phyloP scores from a whole-genome alignment of 1,139 yeast genomes.

The Wickerhamomyces sp. region DNA sequence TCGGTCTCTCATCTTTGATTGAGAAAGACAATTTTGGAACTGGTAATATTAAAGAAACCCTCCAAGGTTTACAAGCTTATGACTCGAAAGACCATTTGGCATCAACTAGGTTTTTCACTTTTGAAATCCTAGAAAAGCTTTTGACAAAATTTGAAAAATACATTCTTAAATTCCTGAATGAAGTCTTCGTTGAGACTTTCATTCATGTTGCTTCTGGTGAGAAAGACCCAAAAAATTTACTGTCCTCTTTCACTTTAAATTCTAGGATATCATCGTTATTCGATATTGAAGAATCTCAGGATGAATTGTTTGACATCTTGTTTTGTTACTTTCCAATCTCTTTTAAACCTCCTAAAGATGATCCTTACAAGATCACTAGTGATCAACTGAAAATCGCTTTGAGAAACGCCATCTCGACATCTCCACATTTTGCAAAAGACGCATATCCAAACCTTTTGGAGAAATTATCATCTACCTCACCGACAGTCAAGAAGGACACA shows the following conservation, averaged over 20 bases:
- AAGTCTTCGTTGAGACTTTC: slow-evolving; percentile 49
- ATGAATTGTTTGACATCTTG: slow-evolving; percentile 77
- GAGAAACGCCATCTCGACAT: slow-evolving; percentile 56
- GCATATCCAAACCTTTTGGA: slow-evolving; percentile 75
- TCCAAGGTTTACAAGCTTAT: slow-evolving; percentile 41
- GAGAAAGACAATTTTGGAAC: slow-evolving; percentile 41
- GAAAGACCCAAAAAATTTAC: slow-evolving; percentile 86
- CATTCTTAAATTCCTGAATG: slow-evolving; percentile 25
- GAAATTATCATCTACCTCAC: slow-evolving; percentile 79
- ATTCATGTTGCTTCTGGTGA: slow-evolving; percentile 76
- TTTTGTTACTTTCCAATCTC: slow-evolving; percentile 97
- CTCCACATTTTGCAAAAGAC: slow-evolving; percentile 62
- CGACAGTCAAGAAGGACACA: slow-evolving; percentile 72
- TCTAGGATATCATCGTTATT: slow-evolving; percentile 42
- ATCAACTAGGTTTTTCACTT: slow-evolving; percentile 56
- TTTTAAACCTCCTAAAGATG: slow-evolving; percentile 81
- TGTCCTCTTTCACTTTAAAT: slow-evolving; percentile 64
- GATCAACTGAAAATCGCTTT: slow-evolving; percentile 61
- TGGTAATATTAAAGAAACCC: slow-evolving; percentile 30
- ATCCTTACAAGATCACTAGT: slow-evolving; percentile 80
- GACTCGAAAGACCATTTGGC: slow-evolving; percentile 63
- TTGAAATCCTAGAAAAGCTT: slow-evolving; percentile 41
- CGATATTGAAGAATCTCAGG: slow-evolving; percentile 36
- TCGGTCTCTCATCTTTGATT: slow-evolving; percentile 51
- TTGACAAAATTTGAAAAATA: slow-evolving; percentile 24